Evolutionary conservation across 1,139 yeast genomes (phyloP), one percentile per base, ranked within the genome.

Genomic region (Suhomyces atakaporum): DNA sequence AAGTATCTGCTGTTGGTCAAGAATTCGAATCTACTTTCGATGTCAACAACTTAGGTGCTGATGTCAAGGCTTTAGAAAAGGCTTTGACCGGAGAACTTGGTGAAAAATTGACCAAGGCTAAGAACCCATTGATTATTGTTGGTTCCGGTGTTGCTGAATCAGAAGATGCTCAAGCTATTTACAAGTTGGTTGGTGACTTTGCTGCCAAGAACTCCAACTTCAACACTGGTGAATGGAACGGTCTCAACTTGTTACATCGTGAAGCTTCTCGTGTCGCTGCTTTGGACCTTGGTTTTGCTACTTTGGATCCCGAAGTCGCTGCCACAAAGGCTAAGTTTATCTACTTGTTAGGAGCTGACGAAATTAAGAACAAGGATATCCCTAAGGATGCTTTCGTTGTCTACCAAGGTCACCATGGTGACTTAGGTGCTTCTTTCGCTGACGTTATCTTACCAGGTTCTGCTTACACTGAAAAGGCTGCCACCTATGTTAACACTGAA

Each of bases 341-440:
- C 39, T 87, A 84, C 69, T 73, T 87, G 54, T 73, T 87, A 40
- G 94, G 92, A 33, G 95, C 96, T 28, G 96, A 87, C 62, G 95
- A 87, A 66, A 62, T 86, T 46, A 66, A 74, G 46, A 77, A 81
- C 46, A 66, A 73, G 39, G 86, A 84, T 43, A 79, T 86, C 53
- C 95, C 95, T 50, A 71, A 74, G 61, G 94, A 87, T 58, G 89
- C 96, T 8, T 87, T 87, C 60, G 96, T 87, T 25, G 82, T 87
- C 38, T 87, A 87, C 67, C 90, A 87, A 67, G 96, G 96, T 39
- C 96, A 87, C 63, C 95, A 87, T 63, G 96, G 96, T 68, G 96
- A 87, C 51, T 62, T 77, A 25, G 96, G 96, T 51, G 96, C 96
- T 21, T 83, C 92, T 13, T 77, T 79, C 52, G 96, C 96, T 31